These are phyloP conservation scores for Theileria parva DNA, from an alignment of 169 alveolate species.

Conservation along the genomic window DNA sequence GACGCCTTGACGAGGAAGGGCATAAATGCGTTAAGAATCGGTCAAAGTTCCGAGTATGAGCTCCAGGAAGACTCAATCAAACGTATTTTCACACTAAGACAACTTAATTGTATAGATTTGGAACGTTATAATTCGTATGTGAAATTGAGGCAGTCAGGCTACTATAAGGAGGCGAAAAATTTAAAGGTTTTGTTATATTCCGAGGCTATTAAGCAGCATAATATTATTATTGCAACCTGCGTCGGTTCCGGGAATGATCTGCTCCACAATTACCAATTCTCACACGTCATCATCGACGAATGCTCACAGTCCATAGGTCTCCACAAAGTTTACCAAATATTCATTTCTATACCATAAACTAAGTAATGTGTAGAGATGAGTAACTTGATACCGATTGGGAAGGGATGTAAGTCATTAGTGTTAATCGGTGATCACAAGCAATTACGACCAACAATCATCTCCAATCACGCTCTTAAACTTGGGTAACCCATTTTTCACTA, in stretches of 20 bases:
- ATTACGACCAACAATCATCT: conserved; percentile 95
- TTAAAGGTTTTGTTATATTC: conserved; percentile 58
- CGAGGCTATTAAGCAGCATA: conserved; percentile 73
- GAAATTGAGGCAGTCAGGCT: conserved; percentile 54
- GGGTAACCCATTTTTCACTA: conserved; percentile 63
- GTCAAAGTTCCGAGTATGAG: conserved; percentile 71
- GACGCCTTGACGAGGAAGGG: conserved; percentile 69
- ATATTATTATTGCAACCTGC: conserved; percentile 84
- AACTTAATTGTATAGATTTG: background rate
- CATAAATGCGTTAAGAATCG: conserved; percentile 69
- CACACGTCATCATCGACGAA: conserved; percentile 83
- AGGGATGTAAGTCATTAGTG: conserved; percentile 85
- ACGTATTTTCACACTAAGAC: conserved; percentile 12
- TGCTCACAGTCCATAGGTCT: conserved; percentile 84
- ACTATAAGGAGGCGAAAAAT: conserved; percentile 75
- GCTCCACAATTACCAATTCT: conserved; percentile 72
- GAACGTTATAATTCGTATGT: conserved; percentile 63
- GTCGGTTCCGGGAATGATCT: conserved; percentile 86
- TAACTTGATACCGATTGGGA: conserved; percentile 77
- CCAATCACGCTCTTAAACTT: conserved; percentile 80
- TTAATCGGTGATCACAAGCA: conserved; percentile 96
- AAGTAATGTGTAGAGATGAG: conserved; percentile 29
- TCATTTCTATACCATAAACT: background rate
- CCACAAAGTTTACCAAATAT: background rate
- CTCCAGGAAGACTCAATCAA: conserved; percentile 75